Conservation (phyloP, 2,329 filamentous ascomycete species). For the Leptodontidium sp. region DNA sequence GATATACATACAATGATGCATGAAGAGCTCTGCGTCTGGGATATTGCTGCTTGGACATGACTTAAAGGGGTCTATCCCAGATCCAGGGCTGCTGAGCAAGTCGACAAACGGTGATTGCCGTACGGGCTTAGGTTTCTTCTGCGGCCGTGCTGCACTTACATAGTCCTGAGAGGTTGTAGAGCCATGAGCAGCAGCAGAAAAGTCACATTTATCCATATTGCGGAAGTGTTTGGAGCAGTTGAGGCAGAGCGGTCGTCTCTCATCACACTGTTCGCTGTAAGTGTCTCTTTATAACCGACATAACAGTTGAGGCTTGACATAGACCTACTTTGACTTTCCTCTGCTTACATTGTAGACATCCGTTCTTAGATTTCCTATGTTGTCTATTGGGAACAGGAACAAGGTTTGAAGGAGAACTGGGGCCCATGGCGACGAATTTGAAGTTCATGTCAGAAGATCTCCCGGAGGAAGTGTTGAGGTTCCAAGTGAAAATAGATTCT, state of each 20-base stretch:
- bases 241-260: constrained; percentile 14
- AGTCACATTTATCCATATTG: constrained; percentile 23
- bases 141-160: constrained; percentile 3
- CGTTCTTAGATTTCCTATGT: constrained; percentile 25
- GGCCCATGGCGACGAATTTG: too few species aligned
- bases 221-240: constrained; percentile 22
- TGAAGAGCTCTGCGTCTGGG: constrained; percentile 20
- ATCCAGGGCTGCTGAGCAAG: constrained; percentile 8
- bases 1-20: constrained; percentile 24
- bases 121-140: not conserved
- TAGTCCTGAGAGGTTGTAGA: not conserved
- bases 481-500: not conserved
- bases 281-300: not conserved
- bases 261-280: constrained; percentile 22
- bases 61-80: constrained; percentile 20
- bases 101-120: not conserved
- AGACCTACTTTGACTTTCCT: constrained; percentile 22
- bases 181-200: not conserved
- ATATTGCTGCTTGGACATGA: constrained; percentile 18
- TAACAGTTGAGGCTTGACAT: not conserved
- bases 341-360: constrained; percentile 21
- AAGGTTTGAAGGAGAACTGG: too few species aligned
- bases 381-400: constrained; percentile 6
- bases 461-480: not conserved
- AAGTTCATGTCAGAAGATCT: not conserved